These are phyloP conservation scores for Microthyrium microscopicum DNA, from an alignment of 2,329 filamentous ascomycete species.

Conservation along the genomic window DNA sequence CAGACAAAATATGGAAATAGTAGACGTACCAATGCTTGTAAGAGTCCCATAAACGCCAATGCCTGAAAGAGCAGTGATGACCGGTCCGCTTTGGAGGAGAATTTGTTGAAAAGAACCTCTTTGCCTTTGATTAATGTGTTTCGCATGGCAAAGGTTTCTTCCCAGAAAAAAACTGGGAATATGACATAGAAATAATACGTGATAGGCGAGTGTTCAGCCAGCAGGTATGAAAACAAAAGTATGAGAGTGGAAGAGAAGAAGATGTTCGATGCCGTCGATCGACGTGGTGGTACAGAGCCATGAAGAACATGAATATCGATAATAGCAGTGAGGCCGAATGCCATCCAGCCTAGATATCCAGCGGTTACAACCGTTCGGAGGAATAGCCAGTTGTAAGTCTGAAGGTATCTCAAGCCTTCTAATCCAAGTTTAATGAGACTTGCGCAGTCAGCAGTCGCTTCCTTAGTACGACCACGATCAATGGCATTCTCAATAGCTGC, in stretches of 20 bases:
- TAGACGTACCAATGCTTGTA: constrained; percentile 50
- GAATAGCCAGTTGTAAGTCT: constrained; percentile 98
- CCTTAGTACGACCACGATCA: constrained; percentile 45
- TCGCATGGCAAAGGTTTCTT: constrained; percentile 73
- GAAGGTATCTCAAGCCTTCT: constrained; percentile 76
- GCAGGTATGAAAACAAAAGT: constrained; percentile 60
- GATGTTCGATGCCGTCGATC: constrained; percentile 41
- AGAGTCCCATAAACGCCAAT: constrained; percentile 51
- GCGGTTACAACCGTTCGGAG: constrained; percentile 72
- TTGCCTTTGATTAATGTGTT: constrained; percentile 51
- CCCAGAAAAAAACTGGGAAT: constrained; percentile 93
- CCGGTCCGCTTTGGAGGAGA: constrained; percentile 42
- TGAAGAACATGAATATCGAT: constrained; percentile 76
- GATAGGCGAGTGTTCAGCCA: constrained; percentile 59
- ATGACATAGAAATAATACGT: constrained; percentile 85
- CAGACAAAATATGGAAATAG: neutral
- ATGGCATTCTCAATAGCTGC: constrained; percentile 53
- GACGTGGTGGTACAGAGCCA: constrained; percentile 33
- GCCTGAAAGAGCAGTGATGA: constrained; percentile 46
- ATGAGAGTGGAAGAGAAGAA: constrained; percentile 65
- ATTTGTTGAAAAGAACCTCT: constrained; percentile 50
- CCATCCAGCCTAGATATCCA: constrained; percentile 91
- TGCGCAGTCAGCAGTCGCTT: constrained; percentile 64
- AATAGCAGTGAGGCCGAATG: constrained; percentile 77
- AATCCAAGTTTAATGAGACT: constrained; percentile 62